Conservation (phyloP, 1,284 basidiomycete genomes). For the Ceratobasidium sp. region DNA sequence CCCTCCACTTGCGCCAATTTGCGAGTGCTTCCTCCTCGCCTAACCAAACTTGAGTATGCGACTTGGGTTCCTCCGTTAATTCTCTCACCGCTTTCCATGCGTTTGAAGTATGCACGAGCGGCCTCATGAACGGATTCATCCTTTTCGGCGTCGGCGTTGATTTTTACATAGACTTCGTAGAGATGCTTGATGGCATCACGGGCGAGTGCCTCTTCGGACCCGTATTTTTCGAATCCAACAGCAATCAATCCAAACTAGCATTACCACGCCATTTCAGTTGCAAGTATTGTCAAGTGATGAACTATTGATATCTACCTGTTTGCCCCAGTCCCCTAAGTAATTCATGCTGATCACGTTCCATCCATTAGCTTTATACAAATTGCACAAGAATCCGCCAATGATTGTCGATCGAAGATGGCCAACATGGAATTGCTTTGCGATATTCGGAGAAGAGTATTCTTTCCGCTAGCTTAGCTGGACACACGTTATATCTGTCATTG, state of each 20-base stretch:
- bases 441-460: conserved; percentile 97
- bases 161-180: conserved; percentile 92
- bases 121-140: conserved; percentile 50
- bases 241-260: conserved; percentile 87
- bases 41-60: conserved; percentile 1
- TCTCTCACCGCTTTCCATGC: conserved; percentile 85
- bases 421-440: conserved; percentile 98
- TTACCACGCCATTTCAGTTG: background rate
- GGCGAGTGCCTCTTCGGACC: conserved; percentile 82
- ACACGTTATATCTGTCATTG: background rate
- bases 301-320: conserved; percentile 51
- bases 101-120: conserved; percentile 91
- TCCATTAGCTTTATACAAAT: conserved; percentile 90
- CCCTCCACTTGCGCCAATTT: conserved; percentile 94
- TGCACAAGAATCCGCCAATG: conserved; percentile 92
- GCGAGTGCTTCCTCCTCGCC: conserved; percentile 80
- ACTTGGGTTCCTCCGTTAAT: background rate
- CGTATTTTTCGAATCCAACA: conserved; percentile 91
- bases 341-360: conserved; percentile 94
- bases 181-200: conserved; percentile 94
- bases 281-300: background rate
- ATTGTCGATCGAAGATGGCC: conserved; percentile 97
- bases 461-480: background rate
- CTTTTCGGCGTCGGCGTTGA: conserved; percentile 79
- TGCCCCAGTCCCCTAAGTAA: conserved; percentile 95